phyloP scores from a whole-genome alignment of 805 yeast species.

The Schizosaccharomyces japonicus region DNA sequence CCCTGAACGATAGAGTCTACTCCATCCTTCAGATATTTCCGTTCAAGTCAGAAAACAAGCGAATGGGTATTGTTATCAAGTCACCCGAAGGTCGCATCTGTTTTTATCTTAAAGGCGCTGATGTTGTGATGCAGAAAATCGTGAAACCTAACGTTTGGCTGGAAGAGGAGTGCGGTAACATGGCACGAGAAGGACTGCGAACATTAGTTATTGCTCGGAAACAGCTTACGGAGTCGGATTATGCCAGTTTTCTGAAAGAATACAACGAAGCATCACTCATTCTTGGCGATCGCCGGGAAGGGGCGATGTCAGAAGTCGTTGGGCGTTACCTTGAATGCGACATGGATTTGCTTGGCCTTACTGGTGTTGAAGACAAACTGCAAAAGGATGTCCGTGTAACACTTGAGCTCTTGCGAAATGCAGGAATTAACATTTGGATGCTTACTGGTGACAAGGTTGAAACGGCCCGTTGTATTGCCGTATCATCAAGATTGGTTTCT shows the following conservation, averaged over 20 bases:
- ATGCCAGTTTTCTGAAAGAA: constrained; percentile 36
- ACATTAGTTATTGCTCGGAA: constrained; percentile 86
- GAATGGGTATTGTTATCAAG: constrained; percentile 73
- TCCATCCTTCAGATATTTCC: constrained; percentile 67
- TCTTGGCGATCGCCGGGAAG: constrained; percentile 52
- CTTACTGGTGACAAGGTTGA: constrained; percentile 96
- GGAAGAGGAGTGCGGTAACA: constrained; percentile 88
- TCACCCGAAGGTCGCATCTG: constrained; percentile 18
- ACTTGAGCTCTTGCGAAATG: constrained; percentile 76
- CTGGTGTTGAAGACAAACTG: constrained; percentile 92
- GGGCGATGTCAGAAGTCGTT: constrained; percentile 43
- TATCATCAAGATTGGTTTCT: constrained; percentile 77
- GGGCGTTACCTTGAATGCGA: constrained; percentile 52
- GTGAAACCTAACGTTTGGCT: constrained; percentile 83
- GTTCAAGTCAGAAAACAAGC: constrained; percentile 78
- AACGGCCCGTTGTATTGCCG: constrained; percentile 91
- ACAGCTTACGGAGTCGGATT: constrained; percentile 29
- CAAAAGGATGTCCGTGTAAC: constrained; percentile 82
- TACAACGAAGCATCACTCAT: constrained; percentile 53
- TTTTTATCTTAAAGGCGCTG: constrained; percentile 91
- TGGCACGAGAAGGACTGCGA: constrained; percentile 95
- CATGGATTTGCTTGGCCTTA: constrained; percentile 66
- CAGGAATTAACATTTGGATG: constrained; percentile 97
- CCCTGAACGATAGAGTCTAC: constrained; percentile 32
- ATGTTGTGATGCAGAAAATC: constrained; percentile 67